Percentiles rank a stretch among this genome's conserved stretches.
Evolutionary conservation across 2,329 filamentous ascomycete genomes (phyloP).

Genomic region (Lasiodiplodia gonubiensis): DNA sequence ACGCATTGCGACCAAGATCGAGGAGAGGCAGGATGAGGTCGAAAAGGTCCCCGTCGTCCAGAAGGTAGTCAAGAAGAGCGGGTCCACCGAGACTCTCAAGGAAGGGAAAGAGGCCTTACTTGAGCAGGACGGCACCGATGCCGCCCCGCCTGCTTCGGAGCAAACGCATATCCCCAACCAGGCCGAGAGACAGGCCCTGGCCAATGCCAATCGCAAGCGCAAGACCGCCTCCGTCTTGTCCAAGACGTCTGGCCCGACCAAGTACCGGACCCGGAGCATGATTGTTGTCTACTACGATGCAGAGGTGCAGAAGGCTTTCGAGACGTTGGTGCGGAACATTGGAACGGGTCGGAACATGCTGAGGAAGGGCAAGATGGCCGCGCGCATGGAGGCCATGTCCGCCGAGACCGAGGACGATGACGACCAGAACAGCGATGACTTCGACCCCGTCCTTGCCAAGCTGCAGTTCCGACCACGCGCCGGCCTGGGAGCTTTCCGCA

Average conservation of each 20-base stretch:
- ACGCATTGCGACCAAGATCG: constrained; percentile 41
- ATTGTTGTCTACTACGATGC: constrained; percentile 93
- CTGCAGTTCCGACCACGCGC: constrained; percentile 44
- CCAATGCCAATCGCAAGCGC: constrained; percentile 44
- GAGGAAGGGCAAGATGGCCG: constrained; percentile 85
- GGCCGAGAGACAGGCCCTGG: constrained; percentile 30
- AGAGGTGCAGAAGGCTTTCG: constrained; percentile 81
- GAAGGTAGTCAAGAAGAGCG: constrained; percentile 42
- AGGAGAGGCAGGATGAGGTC: constrained; percentile 43
- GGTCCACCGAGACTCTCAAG: constrained; percentile 47
- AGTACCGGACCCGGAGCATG: constrained; percentile 74
- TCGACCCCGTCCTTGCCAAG: constrained; percentile 40
- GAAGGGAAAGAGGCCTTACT: constrained; percentile 25
- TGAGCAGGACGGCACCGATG: constrained; percentile 30
- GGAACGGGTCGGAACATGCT: constrained; percentile 81
- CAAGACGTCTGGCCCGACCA: constrained; percentile 51
- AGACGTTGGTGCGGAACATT: constrained; percentile 80
- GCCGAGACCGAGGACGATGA: constrained; percentile 40
- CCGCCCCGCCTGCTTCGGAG: constrained; percentile 33
- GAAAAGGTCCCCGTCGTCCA: constrained; percentile 39
- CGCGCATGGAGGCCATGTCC: constrained; percentile 64
- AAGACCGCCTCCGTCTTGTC: constrained; percentile 52
- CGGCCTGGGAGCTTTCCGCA: constrained; percentile 38
- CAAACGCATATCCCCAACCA: constrained; percentile 32
- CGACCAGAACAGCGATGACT: constrained; percentile 37